phyloP scores from a whole-genome alignment of 768 basidiomycete species.

The Lactifluus hygrophoroides region DNA sequence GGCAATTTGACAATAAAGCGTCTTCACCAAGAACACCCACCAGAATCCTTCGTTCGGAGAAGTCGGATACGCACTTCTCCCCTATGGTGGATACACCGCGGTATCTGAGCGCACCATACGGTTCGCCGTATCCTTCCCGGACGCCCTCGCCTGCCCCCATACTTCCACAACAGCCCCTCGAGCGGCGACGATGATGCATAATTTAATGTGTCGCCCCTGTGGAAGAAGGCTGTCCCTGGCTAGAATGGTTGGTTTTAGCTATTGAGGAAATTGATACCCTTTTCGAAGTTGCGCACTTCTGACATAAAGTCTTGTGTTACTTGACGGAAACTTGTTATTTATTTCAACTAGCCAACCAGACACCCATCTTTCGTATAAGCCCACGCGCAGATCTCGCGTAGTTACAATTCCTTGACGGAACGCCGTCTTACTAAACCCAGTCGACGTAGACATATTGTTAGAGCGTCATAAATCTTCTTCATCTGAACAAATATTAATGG shows the following conservation, averaged over 20 bases:
- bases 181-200: conserved; percentile 3
- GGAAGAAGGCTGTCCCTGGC: background rate
- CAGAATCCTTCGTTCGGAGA: conserved; percentile 27
- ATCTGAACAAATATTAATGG: background rate
- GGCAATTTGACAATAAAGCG: conserved; percentile 46
- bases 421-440: conserved; percentile 2
- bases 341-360: background rate
- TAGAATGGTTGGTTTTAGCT: background rate
- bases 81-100: conserved; percentile 37
- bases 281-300: conserved; percentile 10
- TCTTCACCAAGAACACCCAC: conserved; percentile 42
- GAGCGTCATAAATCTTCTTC: conserved; percentile 12
- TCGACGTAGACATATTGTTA: conserved; percentile 18
- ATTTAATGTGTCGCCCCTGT: background rate
- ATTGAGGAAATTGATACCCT: conserved; percentile 16
- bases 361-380: background rate
- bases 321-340: conserved; percentile 8
- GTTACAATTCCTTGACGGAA: background rate
- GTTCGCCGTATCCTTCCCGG: conserved; percentile 42
- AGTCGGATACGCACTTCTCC: conserved; percentile 30
- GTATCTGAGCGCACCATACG: conserved; percentile 42
- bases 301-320: background rate
- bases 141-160: conserved; percentile 35
- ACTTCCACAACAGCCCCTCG: conserved; percentile 11
- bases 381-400: background rate